Base-by-base conservation (phyloP, 352 stramenopile genomes). In the Blastocystis sp. region DNA sequence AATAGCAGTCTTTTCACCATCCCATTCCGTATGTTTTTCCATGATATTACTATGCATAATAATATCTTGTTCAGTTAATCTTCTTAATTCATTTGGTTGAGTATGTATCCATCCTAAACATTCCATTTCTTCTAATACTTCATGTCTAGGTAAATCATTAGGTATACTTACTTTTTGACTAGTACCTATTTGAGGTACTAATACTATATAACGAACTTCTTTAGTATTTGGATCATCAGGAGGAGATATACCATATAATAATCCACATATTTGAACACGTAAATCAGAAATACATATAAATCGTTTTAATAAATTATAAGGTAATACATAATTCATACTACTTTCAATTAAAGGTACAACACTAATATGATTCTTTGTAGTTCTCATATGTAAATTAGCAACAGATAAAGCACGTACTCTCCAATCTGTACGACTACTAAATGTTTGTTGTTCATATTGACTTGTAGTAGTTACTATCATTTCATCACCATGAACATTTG, bases 361-460 rank as follows among this genome's bases (percentile, higher is more conserved):
- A 75, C 97, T 97, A 65, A 99, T 94, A 71, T 99, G 88, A 69
- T 96, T 94, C n/a, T n/a, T n/a, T n/a, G n/a, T n/a, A 3, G 90
- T 97, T 66, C 92, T 84, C 43, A 97, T 65, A 70, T 96, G 83
- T 54, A 99, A 70, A 73, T 97, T 98, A 1, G 88, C 94, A 24
- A 90, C 89, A 37, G 84, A 95, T 43, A 98, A 95, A 13, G 92
- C 92, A 64, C 92, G 80, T 40, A 95, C 85, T 48, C 90, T 82
- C 92, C 91, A 99, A 75, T 99, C 92, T 13, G 91, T 96, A 70
- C 95, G 95, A 39, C 84, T 95, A 9, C 88, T 82, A 70, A 99
- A 99, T 56, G 92, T 94, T 64, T 94, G 85, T 72, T 95, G 85
- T 67, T 99, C 92, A 70, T 98, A 99, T 69, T 94, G 84, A 27